Evolutionary conservation across 805 yeast species (phyloP), one percentile per base, ranked within the genome.

Genomic region (Saccharomyces cerevisiae): DNA sequence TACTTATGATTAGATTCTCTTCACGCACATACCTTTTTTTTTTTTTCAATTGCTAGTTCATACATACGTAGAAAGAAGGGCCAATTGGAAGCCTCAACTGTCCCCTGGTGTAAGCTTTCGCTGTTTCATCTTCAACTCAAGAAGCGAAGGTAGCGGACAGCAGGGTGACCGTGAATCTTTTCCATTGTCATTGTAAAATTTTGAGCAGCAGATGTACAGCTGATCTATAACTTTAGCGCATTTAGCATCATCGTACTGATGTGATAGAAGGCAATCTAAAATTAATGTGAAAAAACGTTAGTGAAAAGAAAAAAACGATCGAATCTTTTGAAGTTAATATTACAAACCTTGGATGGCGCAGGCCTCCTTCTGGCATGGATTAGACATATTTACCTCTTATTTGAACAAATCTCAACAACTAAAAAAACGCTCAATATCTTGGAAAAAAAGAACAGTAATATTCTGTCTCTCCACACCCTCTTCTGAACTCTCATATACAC

Each of bases 321-420:
- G 17, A 11, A 17, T 24, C 2, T 26, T 29, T 48, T 46, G 14
- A 8, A 27, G 29, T 4, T 46, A 11, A 10, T 10, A 6, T 10
- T 36, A 72, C 81, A 27, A 66, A 80, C 84, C 75, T 68, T 88
- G 96, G 43, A 89, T 89, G 2, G 82, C 83, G 71, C 96, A 89
- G 2, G 96, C 96, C 58, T 84, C 78, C 5, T 86, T 77, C 64
- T 87, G 87, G 70, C 96, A 89, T 1, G 86, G 80, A 48, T 69
- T 55, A 21, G 60, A 31, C 56, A 53, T 52, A 21, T 53, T 51
- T 48, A 46, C 51, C 51, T 31, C 46, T n/a, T 26, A 22, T n/a
- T 14, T 24, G 4, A n/a, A 29, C 31, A 29, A 36, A 17, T 4
- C 43, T 17, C 22, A 36, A 36, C 17, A n/a, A 36, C 6, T 36